phyloP scores from a whole-genome alignment of 805 yeast species.

The Scheffersomyces lignosus region DNA sequence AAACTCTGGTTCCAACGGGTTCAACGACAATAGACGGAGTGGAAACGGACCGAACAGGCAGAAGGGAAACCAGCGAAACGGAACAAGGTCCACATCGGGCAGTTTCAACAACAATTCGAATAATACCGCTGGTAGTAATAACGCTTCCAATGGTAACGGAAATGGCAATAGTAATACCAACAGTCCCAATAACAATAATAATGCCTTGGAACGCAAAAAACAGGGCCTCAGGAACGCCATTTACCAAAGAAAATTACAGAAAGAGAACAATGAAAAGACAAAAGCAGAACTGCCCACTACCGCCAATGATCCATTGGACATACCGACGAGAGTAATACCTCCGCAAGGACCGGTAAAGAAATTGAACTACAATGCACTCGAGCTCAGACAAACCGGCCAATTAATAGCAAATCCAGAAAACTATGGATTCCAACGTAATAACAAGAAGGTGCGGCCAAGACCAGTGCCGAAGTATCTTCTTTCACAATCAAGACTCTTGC shows the following conservation, averaged over 20 bases:
- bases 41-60: constrained; percentile 5
- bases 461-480: constrained; percentile 37
- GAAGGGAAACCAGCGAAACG: constrained; percentile 3
- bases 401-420: constrained; percentile 28
- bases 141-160: constrained; percentile 5
- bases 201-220: constrained; percentile 2
- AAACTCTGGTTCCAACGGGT: constrained; percentile 2
- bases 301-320: constrained; percentile 17
- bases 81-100: constrained; percentile 2
- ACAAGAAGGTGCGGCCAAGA: constrained; percentile 15
- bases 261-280: background rate
- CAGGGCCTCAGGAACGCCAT: background rate
- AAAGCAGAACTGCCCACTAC: constrained; percentile 1
- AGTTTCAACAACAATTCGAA: constrained; percentile 5
- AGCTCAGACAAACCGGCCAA: constrained; percentile 27
- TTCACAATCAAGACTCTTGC: constrained; percentile 35
- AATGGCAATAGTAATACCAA: constrained; percentile 5
- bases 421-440: constrained; percentile 25
- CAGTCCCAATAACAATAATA: constrained; percentile 4
- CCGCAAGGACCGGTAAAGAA: constrained; percentile 15
- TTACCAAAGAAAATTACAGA: background rate
- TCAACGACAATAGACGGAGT: constrained; percentile 5
- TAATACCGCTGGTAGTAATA: constrained; percentile 2
- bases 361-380: constrained; percentile 19
- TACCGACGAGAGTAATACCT: constrained; percentile 19